These are phyloP conservation scores for Lachancea dasiensis DNA, from an alignment of 805 yeast species.

Conservation along the genomic window DNA sequence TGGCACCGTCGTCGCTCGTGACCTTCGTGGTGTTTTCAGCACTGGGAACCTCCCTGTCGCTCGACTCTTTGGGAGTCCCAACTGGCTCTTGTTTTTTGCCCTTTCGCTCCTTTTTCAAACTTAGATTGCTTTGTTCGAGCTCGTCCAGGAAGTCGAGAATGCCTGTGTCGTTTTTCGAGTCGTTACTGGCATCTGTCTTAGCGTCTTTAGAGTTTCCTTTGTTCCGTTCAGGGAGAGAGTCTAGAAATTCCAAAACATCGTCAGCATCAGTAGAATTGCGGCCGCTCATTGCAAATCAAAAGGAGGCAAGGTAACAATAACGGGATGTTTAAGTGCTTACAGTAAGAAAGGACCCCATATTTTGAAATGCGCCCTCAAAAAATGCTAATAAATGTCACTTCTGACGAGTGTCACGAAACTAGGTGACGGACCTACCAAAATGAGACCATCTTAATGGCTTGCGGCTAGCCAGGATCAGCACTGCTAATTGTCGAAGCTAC, in stretches of 20 bases:
- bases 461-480: too few species aligned
- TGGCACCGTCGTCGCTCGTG: not conserved
- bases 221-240: constrained; percentile 55
- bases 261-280: constrained; percentile 48
- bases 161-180: constrained; percentile 29
- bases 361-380: too few species aligned
- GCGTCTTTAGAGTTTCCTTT: constrained; percentile 18
- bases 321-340: too few species aligned
- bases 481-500: too few species aligned
- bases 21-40: constrained; percentile 1
- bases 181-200: constrained; percentile 40
- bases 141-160: constrained; percentile 52
- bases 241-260: constrained; percentile 74
- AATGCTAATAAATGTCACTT: too few species aligned
- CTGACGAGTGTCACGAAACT: too few species aligned
- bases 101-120: constrained; percentile 23
- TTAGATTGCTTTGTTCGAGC: constrained; percentile 54
- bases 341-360: too few species aligned
- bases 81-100: constrained; percentile 1
- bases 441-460: too few species aligned
- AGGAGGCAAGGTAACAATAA: too few species aligned
- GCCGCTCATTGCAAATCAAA: constrained; percentile 19
- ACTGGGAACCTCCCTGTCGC: too few species aligned
- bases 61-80: too few species aligned
- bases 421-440: too few species aligned